phyloP scores from a whole-genome alignment of 2,329 filamentous ascomycete genomes.

The Colletotrichum plurivorum region DNA sequence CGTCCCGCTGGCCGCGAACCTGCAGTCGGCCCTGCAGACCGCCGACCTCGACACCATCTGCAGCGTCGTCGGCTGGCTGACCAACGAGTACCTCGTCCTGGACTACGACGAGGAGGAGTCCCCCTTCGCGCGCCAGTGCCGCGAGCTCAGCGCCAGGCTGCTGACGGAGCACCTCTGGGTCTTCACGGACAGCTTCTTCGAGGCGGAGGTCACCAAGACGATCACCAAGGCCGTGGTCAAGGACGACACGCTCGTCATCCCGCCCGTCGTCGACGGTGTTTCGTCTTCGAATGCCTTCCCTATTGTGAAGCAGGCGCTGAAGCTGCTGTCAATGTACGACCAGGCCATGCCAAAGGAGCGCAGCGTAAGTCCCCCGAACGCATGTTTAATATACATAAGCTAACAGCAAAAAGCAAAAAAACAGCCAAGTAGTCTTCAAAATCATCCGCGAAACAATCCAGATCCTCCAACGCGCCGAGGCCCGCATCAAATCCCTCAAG shows the following conservation, averaged over 20 bases:
- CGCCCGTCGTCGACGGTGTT: constrained; percentile 61
- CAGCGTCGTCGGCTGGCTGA: constrained; percentile 70
- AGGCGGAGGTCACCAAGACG: constrained; percentile 68
- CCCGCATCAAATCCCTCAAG: constrained; percentile 75
- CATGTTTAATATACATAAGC: too few species aligned
- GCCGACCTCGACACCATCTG: constrained; percentile 66
- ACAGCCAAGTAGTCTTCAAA: constrained; percentile 70
- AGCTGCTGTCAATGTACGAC: constrained; percentile 74
- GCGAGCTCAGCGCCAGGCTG: constrained; percentile 69
- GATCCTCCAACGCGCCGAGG: constrained; percentile 83
- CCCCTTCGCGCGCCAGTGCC: constrained; percentile 65
- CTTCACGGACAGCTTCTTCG: constrained; percentile 68
- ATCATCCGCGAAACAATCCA: constrained; percentile 93
- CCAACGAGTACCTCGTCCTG: constrained; percentile 69
- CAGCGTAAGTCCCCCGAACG: too few species aligned
- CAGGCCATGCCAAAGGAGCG: constrained; percentile 75
- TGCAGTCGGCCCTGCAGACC: constrained; percentile 64
- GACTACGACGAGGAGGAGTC: constrained; percentile 71
- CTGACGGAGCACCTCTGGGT: constrained; percentile 71
- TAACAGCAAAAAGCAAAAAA: constrained; percentile 56
- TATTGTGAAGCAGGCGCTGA: constrained; percentile 70
- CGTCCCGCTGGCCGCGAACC: constrained; percentile 62
- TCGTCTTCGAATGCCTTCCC: constrained; percentile 72
- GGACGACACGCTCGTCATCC: constrained; percentile 65
- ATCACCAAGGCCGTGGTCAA: constrained; percentile 64